phyloP scores from a whole-genome alignment of 2,329 filamentous ascomycete species.

The Lecanicillium sp. region DNA sequence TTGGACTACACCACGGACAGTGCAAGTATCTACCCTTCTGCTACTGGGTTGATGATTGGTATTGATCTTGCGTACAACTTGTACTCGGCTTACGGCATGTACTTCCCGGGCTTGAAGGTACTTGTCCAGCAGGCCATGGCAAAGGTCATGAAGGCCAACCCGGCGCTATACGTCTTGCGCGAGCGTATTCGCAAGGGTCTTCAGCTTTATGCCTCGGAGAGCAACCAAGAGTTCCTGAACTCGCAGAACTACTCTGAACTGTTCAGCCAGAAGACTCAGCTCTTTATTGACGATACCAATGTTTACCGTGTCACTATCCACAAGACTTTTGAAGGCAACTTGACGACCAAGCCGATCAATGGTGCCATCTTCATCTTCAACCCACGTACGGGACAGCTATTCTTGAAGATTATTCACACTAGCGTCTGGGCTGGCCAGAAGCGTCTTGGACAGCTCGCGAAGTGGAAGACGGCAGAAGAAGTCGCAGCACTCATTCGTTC shows the following conservation, averaged over 20 bases:
- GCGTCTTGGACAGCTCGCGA: conserved; percentile 93
- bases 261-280: conserved; percentile 97
- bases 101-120: conserved; percentile 95
- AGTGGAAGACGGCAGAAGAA: conserved; percentile 99
- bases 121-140: conserved; percentile 97
- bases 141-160: conserved; percentile 99
- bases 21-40: conserved; percentile 96
- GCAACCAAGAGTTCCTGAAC: conserved; percentile 98
- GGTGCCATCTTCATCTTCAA: conserved; percentile 99
- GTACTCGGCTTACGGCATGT: conserved; percentile 96
- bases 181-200: conserved; percentile 98
- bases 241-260: conserved; percentile 99
- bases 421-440: conserved; percentile 99
- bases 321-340: conserved; percentile 98
- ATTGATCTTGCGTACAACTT: conserved; percentile 97
- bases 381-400: conserved; percentile 92
- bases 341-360: conserved; percentile 99
- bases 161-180: conserved; percentile 87
- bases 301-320: conserved; percentile 99
- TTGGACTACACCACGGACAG: conserved; percentile 98
- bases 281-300: conserved; percentile 99
- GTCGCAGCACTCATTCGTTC: conserved; percentile 95
- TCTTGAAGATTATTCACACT: conserved; percentile 98
- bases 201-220: conserved; percentile 95
- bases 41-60: conserved; percentile 94